Percentiles rank a stretch among this genome's conserved stretches.
Conservation (phyloP, 495 filamentous ascomycete species). For the Neurospora africana region DNA sequence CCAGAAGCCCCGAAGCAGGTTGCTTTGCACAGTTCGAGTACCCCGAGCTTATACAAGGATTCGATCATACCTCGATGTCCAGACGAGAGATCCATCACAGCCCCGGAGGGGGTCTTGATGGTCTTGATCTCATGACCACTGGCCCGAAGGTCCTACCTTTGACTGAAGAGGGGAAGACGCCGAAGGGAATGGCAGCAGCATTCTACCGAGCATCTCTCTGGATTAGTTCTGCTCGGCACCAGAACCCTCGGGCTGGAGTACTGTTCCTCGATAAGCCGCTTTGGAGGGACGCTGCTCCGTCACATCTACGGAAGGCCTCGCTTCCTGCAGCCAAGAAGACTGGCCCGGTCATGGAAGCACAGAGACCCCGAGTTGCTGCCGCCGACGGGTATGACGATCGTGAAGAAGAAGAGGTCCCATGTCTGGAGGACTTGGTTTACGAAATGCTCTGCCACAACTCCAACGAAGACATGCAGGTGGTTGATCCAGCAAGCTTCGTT, state of each 20-base stretch:
- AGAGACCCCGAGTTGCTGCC: background rate
- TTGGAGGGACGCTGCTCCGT: constrained; percentile 7
- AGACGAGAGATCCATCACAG: background rate
- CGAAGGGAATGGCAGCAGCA: constrained; percentile 9
- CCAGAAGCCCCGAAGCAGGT: background rate
- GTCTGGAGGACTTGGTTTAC: constrained; percentile 17
- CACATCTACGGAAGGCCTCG: constrained; percentile 5
- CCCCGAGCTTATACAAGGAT: constrained; percentile 18
- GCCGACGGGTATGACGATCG: background rate
- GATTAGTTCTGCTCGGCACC: constrained; percentile 1
- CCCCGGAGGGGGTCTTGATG: background rate
- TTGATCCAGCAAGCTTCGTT: background rate
- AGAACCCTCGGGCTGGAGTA: constrained; percentile 9
- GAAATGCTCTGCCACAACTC: constrained; percentile 8
- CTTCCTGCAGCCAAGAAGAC: background rate
- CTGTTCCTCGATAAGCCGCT: constrained; percentile 21
- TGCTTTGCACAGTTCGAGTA: constrained; percentile 24
- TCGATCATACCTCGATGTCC: background rate
- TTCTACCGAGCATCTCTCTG: constrained; percentile 26
- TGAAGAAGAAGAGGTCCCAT: constrained; percentile 5
- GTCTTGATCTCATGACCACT: constrained; percentile 5
- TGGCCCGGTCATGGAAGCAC: background rate
- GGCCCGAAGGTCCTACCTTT: constrained; percentile 3
- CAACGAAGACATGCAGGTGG: constrained; percentile 1
- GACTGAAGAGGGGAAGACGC: background rate